Conservation (phyloP, 441 rosid genomes). For the Kokia cookei region DNA sequence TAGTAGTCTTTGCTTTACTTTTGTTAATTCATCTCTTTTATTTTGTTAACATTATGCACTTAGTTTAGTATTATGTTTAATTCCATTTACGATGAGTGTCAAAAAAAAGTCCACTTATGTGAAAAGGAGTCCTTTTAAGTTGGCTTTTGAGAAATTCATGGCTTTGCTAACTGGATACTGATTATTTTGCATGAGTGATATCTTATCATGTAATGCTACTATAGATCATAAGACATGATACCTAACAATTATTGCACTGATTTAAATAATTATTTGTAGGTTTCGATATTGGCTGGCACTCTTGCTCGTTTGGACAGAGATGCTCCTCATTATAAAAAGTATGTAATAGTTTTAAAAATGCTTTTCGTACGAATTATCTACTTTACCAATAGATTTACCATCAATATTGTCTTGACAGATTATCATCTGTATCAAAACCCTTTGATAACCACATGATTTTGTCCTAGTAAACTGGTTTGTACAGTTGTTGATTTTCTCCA, state of each 20-base stretch:
- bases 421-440: conserved; percentile 1
- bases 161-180: background rate
- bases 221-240: background rate
- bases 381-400: background rate
- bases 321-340: conserved; percentile 93
- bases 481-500: background rate
- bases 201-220: background rate
- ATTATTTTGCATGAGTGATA: background rate
- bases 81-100: background rate
- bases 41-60: background rate
- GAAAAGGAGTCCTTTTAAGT: conserved; percentile 1
- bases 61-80: background rate
- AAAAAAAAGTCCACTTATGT: background rate
- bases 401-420: background rate
- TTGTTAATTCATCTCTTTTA: background rate
- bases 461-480: background rate
- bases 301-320: conserved; percentile 97
- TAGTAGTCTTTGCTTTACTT: background rate
- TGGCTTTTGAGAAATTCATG: background rate
- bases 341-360: conserved; percentile 21
- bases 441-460: conserved; percentile 1
- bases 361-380: background rate
- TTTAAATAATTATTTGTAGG: conserved; percentile 48
- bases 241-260: background rate
- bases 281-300: conserved; percentile 95